Evolutionary conservation across 345 rosid genomes (phyloP), one percentile per base, ranked within the genome.

Genomic region (Syzygium jambos): DNA sequence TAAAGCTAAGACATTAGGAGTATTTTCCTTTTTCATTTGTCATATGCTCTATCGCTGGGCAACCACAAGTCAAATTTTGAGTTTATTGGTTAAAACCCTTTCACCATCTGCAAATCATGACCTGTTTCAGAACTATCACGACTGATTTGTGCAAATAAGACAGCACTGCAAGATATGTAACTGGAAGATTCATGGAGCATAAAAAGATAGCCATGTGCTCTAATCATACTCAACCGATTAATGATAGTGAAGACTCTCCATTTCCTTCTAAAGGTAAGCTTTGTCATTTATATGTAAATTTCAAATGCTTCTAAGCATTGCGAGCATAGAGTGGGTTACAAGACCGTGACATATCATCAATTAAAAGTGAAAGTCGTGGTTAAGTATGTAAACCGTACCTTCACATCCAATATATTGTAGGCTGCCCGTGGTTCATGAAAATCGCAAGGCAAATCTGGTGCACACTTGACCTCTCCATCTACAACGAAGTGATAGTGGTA

Each of bases 401-500:
- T 91, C 87, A 93, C 87, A 86, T 95, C 94, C 93, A 94, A 88
- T 87, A 95, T 87, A 88, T 95, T 95, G 91, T 89, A 92, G 84
- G 90, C 91, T 86, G 54, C 88, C 82, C 93, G 93, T 1, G 87
- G 77, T 53, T 89, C 92, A 85, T 93, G 92, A 55, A 85, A 86
- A 85, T 89, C 95, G 88, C 92, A 92, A 27, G 95, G 97, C 86
- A 90, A 86, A 43, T 93, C 93, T 3, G 93, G 93, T 78, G 90
- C 93, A 84, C 68, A 90, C 77, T 89, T 89, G 87, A 90, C 23
- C 53, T 87, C 88, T 41, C 91, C 91, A 80, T 94, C 95, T n/a
- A 95, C 94, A 85, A 93, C 55, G 88, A 92, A 94, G 25, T 89
- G 95, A 86, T 91, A 93, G 88, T 90, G 97, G 88, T 93, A 95